A percentile compares a stretch with the other conserved stretches of the same genome.
These are phyloP conservation scores for Phytophthora quininea DNA, from an alignment of 352 stramenopile species.

Conservation along the genomic window DNA sequence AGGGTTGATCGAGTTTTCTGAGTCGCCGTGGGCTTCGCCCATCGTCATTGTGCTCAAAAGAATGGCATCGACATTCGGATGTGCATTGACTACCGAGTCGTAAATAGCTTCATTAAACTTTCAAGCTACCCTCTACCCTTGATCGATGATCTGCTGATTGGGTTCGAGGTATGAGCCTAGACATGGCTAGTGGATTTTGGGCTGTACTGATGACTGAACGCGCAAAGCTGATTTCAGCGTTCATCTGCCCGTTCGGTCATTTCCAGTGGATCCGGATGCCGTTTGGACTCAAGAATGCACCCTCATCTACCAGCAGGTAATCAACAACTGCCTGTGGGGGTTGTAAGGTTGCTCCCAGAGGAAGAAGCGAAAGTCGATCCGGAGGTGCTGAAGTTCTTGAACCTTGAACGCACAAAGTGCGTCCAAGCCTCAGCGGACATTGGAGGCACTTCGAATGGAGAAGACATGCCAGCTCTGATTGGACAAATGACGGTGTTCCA, in stretches of 20 bases:
- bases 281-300: neutral
- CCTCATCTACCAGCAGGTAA: slow-evolving; percentile 12
- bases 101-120: slow-evolving; percentile 6
- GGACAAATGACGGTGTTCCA: neutral
- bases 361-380: neutral
- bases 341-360: neutral
- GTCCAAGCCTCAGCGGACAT: neutral
- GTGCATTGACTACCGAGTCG: slow-evolving; percentile 10
- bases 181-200: neutral
- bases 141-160: slow-evolving; percentile 12
- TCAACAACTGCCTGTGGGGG: slow-evolving; percentile 21
- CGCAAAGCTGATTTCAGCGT: slow-evolving; percentile 10
- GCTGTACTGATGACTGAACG: neutral
- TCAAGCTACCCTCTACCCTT: slow-evolving; percentile 4
- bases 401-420: neutral
- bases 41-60: neutral
- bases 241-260: slow-evolving; percentile 28
- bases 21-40: no score
- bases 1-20: neutral
- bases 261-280: slow-evolving; percentile 28
- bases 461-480: neutral
- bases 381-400: neutral
- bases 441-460: neutral
- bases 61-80: slow-evolving; percentile 10
- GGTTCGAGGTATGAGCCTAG: neutral